A percentile compares a stretch with the other conserved stretches of the same genome.
Conservation (phyloP, 306 rosid species). For the Dalbergia cochinchinensis region DNA sequence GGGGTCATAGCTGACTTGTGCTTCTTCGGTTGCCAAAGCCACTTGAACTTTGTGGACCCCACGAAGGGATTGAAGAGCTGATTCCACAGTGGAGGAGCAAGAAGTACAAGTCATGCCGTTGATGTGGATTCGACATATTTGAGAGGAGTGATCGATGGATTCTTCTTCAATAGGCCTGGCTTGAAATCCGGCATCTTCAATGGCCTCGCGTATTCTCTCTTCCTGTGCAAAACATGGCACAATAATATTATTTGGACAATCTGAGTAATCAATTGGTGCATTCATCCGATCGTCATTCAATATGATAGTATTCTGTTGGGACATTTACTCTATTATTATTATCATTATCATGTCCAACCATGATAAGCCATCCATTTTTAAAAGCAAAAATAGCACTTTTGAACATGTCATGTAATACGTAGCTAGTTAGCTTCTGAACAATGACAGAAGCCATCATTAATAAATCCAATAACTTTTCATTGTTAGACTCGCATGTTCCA, state of each 20-base stretch:
- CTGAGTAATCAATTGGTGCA: too few species aligned
- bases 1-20: constrained; percentile 69
- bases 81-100: constrained; percentile 75
- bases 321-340: too few species aligned
- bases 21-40: constrained; percentile 81
- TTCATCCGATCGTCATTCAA: too few species aligned
- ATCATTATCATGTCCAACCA: too few species aligned
- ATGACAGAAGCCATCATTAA: too few species aligned
- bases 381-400: too few species aligned
- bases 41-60: constrained; percentile 78
- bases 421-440: neutral
- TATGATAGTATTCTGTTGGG: too few species aligned
- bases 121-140: constrained; percentile 69
- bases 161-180: constrained; percentile 56
- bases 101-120: constrained; percentile 85
- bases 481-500: neutral
- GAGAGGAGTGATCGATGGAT: constrained; percentile 39
- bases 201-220: constrained; percentile 65
- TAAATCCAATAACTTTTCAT: too few species aligned
- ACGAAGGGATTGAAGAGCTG: constrained; percentile 56
- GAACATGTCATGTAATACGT: too few species aligned
- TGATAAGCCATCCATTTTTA: too few species aligned
- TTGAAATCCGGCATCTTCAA: constrained; percentile 77
- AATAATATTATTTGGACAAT: too few species aligned
- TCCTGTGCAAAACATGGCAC: constrained; percentile 44